Evolutionary conservation across 78 protist genomes (phyloP).

Genomic region (Cavenderia fasciculata): DNA sequence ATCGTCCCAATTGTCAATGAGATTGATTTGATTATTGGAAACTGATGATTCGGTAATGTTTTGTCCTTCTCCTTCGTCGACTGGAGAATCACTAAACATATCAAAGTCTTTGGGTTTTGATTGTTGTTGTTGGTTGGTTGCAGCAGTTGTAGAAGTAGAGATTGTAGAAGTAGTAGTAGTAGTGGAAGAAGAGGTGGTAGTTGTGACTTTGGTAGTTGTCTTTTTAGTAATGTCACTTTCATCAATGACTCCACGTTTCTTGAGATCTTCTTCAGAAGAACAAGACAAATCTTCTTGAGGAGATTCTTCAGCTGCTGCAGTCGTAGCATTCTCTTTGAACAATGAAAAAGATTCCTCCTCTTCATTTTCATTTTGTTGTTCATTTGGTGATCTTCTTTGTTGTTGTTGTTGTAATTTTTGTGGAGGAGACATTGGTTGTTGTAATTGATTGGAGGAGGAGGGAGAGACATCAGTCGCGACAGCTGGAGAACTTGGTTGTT

Average conservation of each 20-base stretch:
- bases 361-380: not conserved
- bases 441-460: not conserved
- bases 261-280: constrained; percentile 65
- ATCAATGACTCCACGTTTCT: constrained; percentile 54
- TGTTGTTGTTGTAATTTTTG: not conserved
- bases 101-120: constrained; percentile 15
- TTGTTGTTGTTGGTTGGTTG: not conserved
- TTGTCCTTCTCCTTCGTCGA: not conserved
- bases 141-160: not conserved
- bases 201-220: not conserved
- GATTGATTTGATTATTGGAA: not conserved
- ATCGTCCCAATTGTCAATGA: constrained; percentile 92
- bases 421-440: not conserved
- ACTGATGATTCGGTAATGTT: not conserved
- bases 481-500: not conserved
- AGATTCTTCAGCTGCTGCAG: too few species aligned
- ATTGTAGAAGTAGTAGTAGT: not conserved
- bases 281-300: constrained; percentile 30
- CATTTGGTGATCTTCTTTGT: not conserved
- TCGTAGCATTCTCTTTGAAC: too few species aligned
- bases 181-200: not conserved
- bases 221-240: constrained; percentile 6
- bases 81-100: constrained; percentile 84
- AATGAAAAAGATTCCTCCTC: not conserved
- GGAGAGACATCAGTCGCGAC: not conserved